These are phyloP conservation scores for Yamadazyma nakazawae DNA, from an alignment of 805 yeast genomes.

Conservation along the genomic window DNA sequence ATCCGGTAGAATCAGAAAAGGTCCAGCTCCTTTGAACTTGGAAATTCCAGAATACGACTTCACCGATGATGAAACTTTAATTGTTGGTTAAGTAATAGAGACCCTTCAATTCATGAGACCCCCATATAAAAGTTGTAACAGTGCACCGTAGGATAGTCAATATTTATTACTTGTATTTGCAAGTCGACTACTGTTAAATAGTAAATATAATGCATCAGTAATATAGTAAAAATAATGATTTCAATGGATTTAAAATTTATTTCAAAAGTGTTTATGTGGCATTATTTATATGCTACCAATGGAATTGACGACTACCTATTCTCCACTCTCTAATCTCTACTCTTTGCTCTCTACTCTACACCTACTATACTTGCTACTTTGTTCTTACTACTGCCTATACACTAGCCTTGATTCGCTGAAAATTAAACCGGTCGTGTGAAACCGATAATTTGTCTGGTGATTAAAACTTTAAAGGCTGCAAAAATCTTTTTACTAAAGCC, in stretches of 20 bases:
- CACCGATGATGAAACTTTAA: constrained; percentile 69
- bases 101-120: constrained; percentile 2
- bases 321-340: constrained; percentile 1
- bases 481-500: constrained; percentile 38
- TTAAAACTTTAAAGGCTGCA: too few species aligned
- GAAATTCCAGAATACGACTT: constrained; percentile 93
- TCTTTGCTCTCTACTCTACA: too few species aligned
- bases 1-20: constrained; percentile 99
- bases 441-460: too few species aligned
- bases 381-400: too few species aligned
- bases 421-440: too few species aligned
- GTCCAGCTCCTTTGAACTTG: constrained; percentile 99
- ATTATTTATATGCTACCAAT: too few species aligned
- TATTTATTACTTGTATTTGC: neutral
- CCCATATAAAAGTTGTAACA: neutral
- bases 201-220: constrained; percentile 8
- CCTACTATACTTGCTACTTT: too few species aligned
- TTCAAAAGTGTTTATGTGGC: too few species aligned
- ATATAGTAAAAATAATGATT: too few species aligned
- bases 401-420: too few species aligned
- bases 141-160: constrained; percentile 7
- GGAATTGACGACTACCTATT: too few species aligned
- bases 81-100: constrained; percentile 66
- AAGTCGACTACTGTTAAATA: constrained; percentile 1
- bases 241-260: too few species aligned